Evolutionary conservation across 306 rosid genomes (phyloP).

Genomic region (Purshia tridentata): DNA sequence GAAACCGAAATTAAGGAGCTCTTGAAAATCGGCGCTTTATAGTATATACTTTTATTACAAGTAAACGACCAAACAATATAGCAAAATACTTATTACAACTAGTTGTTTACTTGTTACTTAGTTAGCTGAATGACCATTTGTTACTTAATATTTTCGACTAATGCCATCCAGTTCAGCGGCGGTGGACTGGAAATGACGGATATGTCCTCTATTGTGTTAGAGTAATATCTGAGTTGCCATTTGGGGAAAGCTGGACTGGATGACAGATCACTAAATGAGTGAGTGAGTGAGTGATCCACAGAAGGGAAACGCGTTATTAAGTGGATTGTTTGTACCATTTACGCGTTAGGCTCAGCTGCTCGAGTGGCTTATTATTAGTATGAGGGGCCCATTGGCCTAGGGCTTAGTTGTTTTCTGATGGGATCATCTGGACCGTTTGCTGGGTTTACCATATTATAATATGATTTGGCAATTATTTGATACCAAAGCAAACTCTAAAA

Average conservation of each 20-base stretch:
- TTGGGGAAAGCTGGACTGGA: not conserved
- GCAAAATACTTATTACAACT: not conserved
- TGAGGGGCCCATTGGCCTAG: not conserved
- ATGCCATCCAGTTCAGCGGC: constrained; percentile 3
- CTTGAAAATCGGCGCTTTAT: no score
- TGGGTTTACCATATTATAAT: not conserved
- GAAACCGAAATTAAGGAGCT: not conserved
- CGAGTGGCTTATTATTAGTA: not conserved
- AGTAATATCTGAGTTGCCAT: not conserved
- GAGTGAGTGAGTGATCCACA: not conserved
- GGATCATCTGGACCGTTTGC: not conserved
- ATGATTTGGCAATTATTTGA: not conserved
- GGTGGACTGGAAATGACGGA: not conserved
- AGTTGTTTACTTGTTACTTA: not conserved
- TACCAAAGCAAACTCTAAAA: not conserved
- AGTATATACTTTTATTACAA: no score
- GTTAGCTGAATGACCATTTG: not conserved
- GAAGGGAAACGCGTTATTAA: constrained; percentile 4
- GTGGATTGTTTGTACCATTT: not conserved
- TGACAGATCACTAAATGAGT: constrained; percentile 15
- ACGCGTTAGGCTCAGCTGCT: constrained; percentile 19
- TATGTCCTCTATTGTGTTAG: not conserved
- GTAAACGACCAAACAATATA: no score
- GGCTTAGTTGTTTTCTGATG: not conserved
- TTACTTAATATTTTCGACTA: not conserved